Conservation (phyloP, 768 basidiomycete genomes). For the Leccinum olivaceopallidum region DNA sequence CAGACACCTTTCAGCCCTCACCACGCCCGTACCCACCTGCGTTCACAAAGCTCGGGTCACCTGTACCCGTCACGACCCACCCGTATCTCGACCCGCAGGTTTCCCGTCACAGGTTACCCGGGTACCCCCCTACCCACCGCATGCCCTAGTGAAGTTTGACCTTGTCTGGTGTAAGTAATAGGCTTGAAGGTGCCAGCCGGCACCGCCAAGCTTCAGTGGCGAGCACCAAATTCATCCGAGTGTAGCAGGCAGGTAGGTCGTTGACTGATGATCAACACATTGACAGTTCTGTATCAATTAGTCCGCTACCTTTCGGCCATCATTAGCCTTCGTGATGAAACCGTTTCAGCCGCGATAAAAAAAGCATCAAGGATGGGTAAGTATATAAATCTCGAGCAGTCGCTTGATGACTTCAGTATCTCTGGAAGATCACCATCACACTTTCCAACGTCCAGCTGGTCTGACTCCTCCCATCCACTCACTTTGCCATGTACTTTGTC, state of each 20-base stretch:
- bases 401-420: background rate
- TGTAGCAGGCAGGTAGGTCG: background rate
- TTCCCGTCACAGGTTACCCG: too few species aligned
- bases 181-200: too few species aligned
- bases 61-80: too few species aligned
- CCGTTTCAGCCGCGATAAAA: background rate
- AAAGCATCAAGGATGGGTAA: background rate
- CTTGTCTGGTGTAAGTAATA: too few species aligned
- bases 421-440: background rate
- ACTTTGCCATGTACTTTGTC: background rate
- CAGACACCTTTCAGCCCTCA: too few species aligned
- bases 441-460: background rate
- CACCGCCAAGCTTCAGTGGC: too few species aligned
- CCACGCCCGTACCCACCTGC: too few species aligned
- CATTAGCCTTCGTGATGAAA: background rate
- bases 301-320: background rate
- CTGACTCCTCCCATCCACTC: background rate
- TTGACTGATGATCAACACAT: background rate
- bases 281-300: background rate
- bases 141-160: too few species aligned
- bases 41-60: too few species aligned
- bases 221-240: too few species aligned
- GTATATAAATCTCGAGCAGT: background rate
- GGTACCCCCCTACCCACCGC: too few species aligned
- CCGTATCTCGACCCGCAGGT: too few species aligned